Evolutionary conservation across 495 filamentous ascomycete genomes (phyloP), one percentile per base, ranked within the genome.

Genomic region (Lophiostoma macrostomum): DNA sequence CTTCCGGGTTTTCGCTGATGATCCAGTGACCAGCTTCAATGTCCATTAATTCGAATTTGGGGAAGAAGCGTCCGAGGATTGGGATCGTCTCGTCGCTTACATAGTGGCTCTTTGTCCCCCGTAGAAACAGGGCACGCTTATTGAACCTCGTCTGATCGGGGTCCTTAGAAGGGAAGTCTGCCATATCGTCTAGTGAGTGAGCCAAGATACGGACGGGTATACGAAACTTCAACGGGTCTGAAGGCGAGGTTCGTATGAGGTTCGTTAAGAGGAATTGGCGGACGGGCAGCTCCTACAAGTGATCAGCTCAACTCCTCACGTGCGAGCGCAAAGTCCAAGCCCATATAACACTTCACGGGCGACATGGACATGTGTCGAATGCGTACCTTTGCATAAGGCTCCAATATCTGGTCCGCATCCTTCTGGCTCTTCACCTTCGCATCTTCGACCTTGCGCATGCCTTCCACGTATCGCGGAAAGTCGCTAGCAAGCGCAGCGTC

Each of bases 241-340:
- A 61, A 28, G 74, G 64, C 12, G 76, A 67, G 31, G 59, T 20
- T 10, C 84, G 79, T 47, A 85, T 65, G 10, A 96, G 74, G 65
- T 96, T 97, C n/a, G 88, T 90, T 3, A 98, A 77, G 16, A 98
- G 80, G 70, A 97, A 98, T 67, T 95, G 90, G 1, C 93, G 86
- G 53, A 96, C 85, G 1, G 79, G 71, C 2, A 91, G 69, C 25
- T 84, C 80, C 78, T 85, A 20, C 12, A 44, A 13, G 36, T 53
- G 16, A 27, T 20, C n/a, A 48, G 7, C 19, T n/a, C n/a, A n/a
- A n/a, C n/a, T n/a, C n/a, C n/a, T n/a, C n/a, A n/a, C n/a, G n/a
- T n/a, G n/a, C n/a, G 13, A 27, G 12, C 2, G 10, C 20, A 20
- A 23, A 8, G 1, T 49, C 12, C 13, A 38, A 18, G 16, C 11